phyloP scores from a whole-genome alignment of 2,329 filamentous ascomycete genomes.

The Pseudogymnoascus sp. region DNA sequence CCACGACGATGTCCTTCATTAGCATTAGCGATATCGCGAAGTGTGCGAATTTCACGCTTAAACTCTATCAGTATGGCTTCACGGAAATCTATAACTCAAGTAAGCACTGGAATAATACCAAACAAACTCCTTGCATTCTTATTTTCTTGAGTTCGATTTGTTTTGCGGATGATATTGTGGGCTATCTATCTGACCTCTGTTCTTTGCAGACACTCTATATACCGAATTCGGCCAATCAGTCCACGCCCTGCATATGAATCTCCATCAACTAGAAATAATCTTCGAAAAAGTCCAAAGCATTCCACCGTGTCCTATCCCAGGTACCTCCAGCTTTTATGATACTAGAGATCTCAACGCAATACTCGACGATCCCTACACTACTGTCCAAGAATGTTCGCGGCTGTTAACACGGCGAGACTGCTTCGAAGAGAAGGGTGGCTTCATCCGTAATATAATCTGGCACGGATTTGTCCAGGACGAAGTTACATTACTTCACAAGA shows the following conservation, averaged over 20 bases:
- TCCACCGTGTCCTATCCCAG: not conserved
- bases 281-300: not conserved
- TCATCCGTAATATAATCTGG: constrained; percentile 17
- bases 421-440: constrained; percentile 14
- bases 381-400: not conserved
- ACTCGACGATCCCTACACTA: not conserved
- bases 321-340: not conserved
- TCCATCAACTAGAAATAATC: not conserved
- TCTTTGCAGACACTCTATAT: not conserved
- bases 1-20: not conserved
- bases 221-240: not conserved
- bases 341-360: not conserved
- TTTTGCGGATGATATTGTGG: not conserved
- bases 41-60: not conserved
- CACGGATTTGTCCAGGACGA: constrained; percentile 14
- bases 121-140: not conserved
- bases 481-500: constrained; percentile 13
- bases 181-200: not conserved
- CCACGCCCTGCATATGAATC: not conserved
- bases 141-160: not conserved
- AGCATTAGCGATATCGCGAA: not conserved
- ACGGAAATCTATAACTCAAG: not conserved
- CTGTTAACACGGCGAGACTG: constrained; percentile 12
- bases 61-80: constrained; percentile 1
- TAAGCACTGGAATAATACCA: not conserved